Conservation (phyloP, 768 basidiomycete genomes). For the Plicaturopsis crispa region DNA sequence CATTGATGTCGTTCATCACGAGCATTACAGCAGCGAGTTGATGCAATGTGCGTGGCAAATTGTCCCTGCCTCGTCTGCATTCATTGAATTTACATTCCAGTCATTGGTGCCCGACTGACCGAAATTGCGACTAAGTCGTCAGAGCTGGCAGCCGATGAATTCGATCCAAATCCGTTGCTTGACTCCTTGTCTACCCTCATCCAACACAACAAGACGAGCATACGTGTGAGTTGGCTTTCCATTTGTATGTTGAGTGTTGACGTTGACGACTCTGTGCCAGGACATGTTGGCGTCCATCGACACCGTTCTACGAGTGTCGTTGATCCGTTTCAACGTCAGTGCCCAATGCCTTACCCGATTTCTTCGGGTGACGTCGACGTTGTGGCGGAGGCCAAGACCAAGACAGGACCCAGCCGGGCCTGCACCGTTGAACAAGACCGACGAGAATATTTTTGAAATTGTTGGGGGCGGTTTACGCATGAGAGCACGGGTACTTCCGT, state of each 20-base stretch:
- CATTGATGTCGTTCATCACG: conserved; percentile 49
- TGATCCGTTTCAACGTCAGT: conserved; percentile 34
- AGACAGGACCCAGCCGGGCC: conserved; percentile 14
- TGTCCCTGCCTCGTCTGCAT: no score
- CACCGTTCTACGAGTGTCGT: conserved; percentile 45
- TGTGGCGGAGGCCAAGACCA: conserved; percentile 29
- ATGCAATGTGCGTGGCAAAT: conserved; percentile 47
- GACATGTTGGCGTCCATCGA: conserved; percentile 55
- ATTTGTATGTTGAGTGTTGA: no score
- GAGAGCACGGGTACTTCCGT: conserved; percentile 41
- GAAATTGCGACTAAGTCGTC: no score
- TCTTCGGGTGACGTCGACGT: conserved; percentile 31
- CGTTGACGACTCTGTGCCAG: conserved; percentile 32
- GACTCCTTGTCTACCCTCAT: conserved; percentile 42
- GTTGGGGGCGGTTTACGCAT: conserved; percentile 44
- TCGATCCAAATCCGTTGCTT: conserved; percentile 54
- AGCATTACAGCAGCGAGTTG: conserved; percentile 42
- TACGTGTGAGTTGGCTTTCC: conserved; percentile 32
- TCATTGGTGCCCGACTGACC: no score
- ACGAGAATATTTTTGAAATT: conserved; percentile 40
- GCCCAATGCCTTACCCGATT: conserved; percentile 8
- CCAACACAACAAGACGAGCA: conserved; percentile 51
- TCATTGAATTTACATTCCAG: no score
- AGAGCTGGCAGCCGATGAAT: no score
- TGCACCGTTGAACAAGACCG: conserved; percentile 23